Base-by-base conservation (phyloP, 2,329 filamentous ascomycete genomes). In the Claviceps maximensis region DNA sequence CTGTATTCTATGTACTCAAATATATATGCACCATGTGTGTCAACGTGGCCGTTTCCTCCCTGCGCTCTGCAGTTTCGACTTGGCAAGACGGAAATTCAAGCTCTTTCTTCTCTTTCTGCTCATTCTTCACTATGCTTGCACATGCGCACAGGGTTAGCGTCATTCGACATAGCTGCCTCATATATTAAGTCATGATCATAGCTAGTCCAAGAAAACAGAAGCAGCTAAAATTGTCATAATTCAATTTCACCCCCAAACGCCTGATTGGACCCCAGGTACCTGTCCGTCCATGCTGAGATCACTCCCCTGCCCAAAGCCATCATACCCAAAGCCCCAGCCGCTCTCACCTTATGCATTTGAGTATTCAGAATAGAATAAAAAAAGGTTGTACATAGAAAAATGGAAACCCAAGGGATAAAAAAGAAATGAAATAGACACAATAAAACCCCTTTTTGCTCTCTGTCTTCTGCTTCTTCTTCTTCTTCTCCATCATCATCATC, bases 201-300 rank as follows among this genome's bases (percentile, higher is more conserved):
- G n/a, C n/a, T n/a, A n/a, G n/a, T n/a, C n/a, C n/a, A n/a, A n/a
- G n/a, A 36, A 36, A 3, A 12, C 31, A 36, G 13, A 36, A 12
- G 31, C 31, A 12, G 31, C 12, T 13, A 36, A 36, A 36, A 12
- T 12, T 36, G 31, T 36, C 31, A 13, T 36, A 4, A 36, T 48
- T 38, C 47, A 48, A 48, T 19, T 48, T 29, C 23, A 42, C 19
- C 29, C 49, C 55, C 56, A 48, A 57, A 60, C 59, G 58, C 59
- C 59, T 33, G 51, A 19, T 41, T 23, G 53, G 54, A 53, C 53
- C 54, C 50, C 44, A 31, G 41, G 13, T 52, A 33, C 53, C 45
- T 45, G 47, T 54, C 56, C 54, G 46, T 56, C 53, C 50, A 61
- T 60, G 59, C 58, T 57, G 51, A 54, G 52, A 27, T 53, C 52